phyloP scores from a whole-genome alignment of 345 rosid species.

The Excoecaria cochinchinensis region DNA sequence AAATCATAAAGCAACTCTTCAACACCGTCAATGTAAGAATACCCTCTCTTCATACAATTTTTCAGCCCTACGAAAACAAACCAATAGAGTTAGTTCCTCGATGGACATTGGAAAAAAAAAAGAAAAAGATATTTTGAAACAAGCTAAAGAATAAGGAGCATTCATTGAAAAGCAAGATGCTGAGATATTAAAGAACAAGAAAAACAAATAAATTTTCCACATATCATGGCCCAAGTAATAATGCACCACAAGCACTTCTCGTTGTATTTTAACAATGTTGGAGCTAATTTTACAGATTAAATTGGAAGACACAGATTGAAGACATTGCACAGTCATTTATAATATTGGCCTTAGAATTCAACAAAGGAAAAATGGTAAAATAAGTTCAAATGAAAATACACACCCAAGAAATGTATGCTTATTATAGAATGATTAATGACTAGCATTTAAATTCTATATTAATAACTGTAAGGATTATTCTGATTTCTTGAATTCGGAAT shows the following conservation, averaged over 20 bases:
- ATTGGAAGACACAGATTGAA: background rate
- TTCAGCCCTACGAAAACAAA: conserved; percentile 59
- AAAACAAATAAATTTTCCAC: background rate
- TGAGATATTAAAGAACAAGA: background rate
- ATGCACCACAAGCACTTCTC: background rate
- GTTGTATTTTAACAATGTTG: background rate
- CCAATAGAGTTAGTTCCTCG: conserved; percentile 9
- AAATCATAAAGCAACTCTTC: conserved; percentile 60
- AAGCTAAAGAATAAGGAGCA: background rate
- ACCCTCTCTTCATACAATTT: conserved; percentile 66
- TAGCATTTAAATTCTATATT: background rate
- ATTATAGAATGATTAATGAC: too few species aligned
- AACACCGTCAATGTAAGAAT: conserved; percentile 73
- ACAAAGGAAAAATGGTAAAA: background rate
- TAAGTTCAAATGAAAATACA: background rate
- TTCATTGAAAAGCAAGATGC: background rate
- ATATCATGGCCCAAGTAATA: background rate
- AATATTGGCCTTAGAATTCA: background rate
- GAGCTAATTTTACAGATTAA: background rate
- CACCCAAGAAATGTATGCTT: background rate
- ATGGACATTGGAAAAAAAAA: background rate
- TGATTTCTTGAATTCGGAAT: background rate
- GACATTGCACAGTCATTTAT: conserved; percentile 4
- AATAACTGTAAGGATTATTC: background rate
- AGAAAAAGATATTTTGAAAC: background rate